A percentile compares a stretch with the other conserved stretches of the same genome.
Evolutionary conservation across 352 stramenopile species (phyloP).

Genomic region (Pythium myriotylum): DNA sequence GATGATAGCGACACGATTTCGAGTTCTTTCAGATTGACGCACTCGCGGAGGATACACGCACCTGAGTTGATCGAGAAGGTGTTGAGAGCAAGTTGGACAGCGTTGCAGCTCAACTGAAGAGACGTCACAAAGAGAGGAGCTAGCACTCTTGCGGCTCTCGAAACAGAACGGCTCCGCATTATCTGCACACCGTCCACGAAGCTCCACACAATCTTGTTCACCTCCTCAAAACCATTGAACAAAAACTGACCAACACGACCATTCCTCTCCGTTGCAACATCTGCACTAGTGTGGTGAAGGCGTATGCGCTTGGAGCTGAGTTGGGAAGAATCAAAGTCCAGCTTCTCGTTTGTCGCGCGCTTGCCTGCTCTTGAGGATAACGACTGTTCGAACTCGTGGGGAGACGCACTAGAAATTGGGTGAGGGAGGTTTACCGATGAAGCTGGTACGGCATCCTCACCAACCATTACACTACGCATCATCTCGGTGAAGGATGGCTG

Average conservation of each 20-base stretch:
- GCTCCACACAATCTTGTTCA: conserved; percentile 76
- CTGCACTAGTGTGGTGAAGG: background rate
- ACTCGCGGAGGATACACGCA: conserved; percentile 58
- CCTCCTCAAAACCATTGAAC: conserved; percentile 65
- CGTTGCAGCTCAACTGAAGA: conserved; percentile 82
- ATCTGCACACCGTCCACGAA: conserved; percentile 80
- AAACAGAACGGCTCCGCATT: conserved; percentile 68
- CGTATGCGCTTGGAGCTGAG: conserved; percentile 8
- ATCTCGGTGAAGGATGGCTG: conserved; percentile 24
- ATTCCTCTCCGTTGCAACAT: background rate
- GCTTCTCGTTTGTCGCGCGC: conserved; percentile 11
- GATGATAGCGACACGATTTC: conserved; percentile 83
- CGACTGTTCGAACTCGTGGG: no score
- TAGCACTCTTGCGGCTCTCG: conserved; percentile 41
- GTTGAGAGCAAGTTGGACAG: conserved; percentile 57
- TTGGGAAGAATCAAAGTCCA: background rate
- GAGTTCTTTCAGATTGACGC: conserved; percentile 64
- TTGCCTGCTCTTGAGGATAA: background rate
- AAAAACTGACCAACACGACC: conserved; percentile 47
- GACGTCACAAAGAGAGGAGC: conserved; percentile 69
- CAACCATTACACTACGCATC: conserved; percentile 17
- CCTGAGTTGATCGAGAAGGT: conserved; percentile 26
- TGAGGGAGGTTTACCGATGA: background rate
- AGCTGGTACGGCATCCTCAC: conserved; percentile 6
- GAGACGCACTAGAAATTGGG: background rate